Conservation (phyloP, 2,329 filamentous ascomycete species). For the Sporothrix mexicana region DNA sequence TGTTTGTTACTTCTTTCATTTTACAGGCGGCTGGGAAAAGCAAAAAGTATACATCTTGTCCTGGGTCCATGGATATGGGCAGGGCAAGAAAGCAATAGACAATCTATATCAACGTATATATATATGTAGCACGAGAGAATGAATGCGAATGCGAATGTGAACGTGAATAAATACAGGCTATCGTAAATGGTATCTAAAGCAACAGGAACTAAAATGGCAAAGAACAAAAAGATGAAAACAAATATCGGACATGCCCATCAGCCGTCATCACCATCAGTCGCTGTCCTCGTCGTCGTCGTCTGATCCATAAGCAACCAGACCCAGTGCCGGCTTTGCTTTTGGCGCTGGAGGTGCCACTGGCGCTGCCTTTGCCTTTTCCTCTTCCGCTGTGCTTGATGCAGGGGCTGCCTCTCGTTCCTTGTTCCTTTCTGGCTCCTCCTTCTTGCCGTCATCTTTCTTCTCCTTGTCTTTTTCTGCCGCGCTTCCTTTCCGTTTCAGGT, state of each 20-base stretch:
- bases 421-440: not conserved
- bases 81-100: not conserved
- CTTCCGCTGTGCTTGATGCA: constrained; percentile 33
- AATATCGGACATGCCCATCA: not conserved
- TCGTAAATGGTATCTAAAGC: constrained; percentile 6
- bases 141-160: not conserved
- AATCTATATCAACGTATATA: not conserved
- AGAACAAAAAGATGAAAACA: not conserved
- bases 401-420: not conserved
- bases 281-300: constrained; percentile 51
- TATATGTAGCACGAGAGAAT: no score
- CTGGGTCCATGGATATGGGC: not conserved
- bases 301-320: constrained; percentile 63
- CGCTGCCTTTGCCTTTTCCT: constrained; percentile 36
- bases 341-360: not conserved
- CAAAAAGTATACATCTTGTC: constrained; percentile 8
- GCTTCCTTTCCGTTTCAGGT: constrained; percentile 37
- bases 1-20: not conserved
- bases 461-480: constrained; percentile 36
- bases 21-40: constrained; percentile 17
- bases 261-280: not conserved
- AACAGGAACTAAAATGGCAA: no score
- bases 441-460: constrained; percentile 11
- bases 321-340: constrained; percentile 44
- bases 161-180: not conserved